phyloP scores from a whole-genome alignment of 163 green algal species.

The Chlamydomonas reinhardtii region DNA sequence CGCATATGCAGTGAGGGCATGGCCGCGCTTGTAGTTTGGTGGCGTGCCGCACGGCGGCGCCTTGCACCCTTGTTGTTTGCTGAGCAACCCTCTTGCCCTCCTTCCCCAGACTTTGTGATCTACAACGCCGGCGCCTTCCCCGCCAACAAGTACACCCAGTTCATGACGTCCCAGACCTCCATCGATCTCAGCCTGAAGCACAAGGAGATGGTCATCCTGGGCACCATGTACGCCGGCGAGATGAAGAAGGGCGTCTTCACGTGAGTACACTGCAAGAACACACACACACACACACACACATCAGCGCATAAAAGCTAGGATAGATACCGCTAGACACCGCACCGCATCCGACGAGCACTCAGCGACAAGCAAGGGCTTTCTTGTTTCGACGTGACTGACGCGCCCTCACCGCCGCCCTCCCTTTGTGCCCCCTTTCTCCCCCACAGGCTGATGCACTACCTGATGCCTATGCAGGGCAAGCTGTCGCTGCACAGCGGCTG shows the following conservation, averaged over 20 bases:
- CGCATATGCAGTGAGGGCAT: too few relatives aligned
- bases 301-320: too few relatives aligned
- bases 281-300: too few relatives aligned
- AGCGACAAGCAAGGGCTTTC: too few relatives aligned
- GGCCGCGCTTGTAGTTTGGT: slow-evolving; percentile 75
- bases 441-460: slow-evolving; percentile 85
- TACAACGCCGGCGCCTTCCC: slow-evolving; percentile 96
- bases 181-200: slow-evolving; percentile 89
- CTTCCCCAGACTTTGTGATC: slow-evolving; percentile 71
- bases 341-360: too few relatives aligned
- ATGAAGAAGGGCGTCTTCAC: slow-evolving; percentile 99
- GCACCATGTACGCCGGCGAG: slow-evolving; percentile 96
- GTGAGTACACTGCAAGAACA: slow-evolving; percentile 27
- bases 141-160: slow-evolving; percentile 90
- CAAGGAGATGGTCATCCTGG: slow-evolving; percentile 95
- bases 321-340: too few relatives aligned
- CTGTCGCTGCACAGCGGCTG: slow-evolving; percentile 94
- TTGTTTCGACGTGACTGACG: too few relatives aligned
- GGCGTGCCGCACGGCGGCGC: too few relatives aligned
- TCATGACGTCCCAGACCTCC: slow-evolving; percentile 92
- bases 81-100: neutral
- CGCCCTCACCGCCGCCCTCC: neutral
- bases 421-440: neutral
- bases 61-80: neutral
- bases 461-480: slow-evolving; percentile 88